phyloP scores from a whole-genome alignment of 139 green algal species.

The Auxenochlorella protothecoides region DNA sequence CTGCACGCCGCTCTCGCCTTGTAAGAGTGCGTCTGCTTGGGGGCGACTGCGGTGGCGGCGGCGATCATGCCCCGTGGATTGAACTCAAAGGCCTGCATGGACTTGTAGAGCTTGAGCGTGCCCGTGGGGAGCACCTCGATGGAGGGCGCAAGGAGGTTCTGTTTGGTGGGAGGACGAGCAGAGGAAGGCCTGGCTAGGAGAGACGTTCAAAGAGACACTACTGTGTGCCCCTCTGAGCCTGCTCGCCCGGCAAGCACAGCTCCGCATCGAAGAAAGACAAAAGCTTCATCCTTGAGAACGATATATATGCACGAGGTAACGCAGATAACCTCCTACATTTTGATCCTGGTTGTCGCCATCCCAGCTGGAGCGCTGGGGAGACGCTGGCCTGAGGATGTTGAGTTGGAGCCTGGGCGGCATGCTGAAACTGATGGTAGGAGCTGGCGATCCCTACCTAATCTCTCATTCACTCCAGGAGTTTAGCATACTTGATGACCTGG shows the following conservation, averaged over 20 bases:
- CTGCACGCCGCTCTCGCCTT: conserved; percentile 9
- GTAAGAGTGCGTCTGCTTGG: conserved; percentile 17
- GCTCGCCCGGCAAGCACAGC: not conserved
- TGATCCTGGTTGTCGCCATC: not conserved
- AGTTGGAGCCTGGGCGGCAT: conserved; percentile 17
- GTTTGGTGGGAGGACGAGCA: not conserved
- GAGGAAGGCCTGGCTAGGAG: not conserved
- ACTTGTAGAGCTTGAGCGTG: conserved; percentile 37
- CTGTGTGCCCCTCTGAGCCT: not conserved
- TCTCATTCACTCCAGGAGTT: not conserved
- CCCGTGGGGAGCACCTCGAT: conserved; percentile 30
- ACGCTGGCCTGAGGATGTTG: not conserved
- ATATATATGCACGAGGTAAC: not conserved
- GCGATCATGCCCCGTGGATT: conserved; percentile 36
- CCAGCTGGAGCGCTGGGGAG: not conserved
- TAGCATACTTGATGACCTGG: not conserved
- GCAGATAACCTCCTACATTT: not conserved
- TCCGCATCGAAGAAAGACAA: not conserved
- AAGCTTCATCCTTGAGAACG: not conserved
- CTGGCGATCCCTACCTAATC: not conserved
- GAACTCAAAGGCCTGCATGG: conserved; percentile 37
- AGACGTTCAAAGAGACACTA: not conserved
- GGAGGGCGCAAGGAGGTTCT: conserved; percentile 13
- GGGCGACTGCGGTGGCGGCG: conserved; percentile 8
- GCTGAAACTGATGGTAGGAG: not conserved